A percentile compares a stretch with the other conserved stretches of the same genome.
Evolutionary conservation across 768 basidiomycete species (phyloP).

Genomic region (Mycena chlorophos): DNA sequence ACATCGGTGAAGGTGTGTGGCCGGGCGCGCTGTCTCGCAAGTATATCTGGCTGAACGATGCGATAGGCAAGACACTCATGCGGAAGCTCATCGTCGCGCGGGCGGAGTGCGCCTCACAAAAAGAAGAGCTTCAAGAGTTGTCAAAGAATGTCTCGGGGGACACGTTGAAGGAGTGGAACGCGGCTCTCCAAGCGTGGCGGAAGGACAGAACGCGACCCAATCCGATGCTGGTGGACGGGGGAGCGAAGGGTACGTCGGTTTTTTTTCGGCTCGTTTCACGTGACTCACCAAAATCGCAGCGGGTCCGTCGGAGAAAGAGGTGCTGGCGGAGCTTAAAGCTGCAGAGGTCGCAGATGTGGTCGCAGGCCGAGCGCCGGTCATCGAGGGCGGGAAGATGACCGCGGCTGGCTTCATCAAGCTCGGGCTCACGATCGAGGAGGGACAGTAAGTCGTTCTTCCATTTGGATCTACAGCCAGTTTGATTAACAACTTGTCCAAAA

Average conservation of each 20-base stretch:
- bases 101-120: not conserved
- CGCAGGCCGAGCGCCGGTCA: not conserved
- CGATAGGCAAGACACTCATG: not conserved
- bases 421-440: not conserved
- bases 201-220: not conserved
- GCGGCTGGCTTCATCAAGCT: not conserved
- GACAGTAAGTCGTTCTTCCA: not conserved
- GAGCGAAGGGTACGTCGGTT: not conserved
- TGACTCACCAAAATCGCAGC: not conserved
- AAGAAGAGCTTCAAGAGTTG: not conserved
- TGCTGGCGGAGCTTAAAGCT: not conserved
- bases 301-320: not conserved
- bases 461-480: not conserved
- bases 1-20: slow-evolving; percentile 5
- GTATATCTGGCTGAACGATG: too few species aligned
- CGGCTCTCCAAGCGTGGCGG: not conserved
- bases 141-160: not conserved
- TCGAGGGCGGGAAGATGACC: not conserved
- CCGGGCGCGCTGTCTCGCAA: not conserved
- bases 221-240: not conserved
- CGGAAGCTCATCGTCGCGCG: not conserved
- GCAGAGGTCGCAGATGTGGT: not conserved
- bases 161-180: not conserved
- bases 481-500: not conserved
- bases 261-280: too few species aligned